Conservation (phyloP, 345 rosid species). For the Isatis tinctoria region DNA sequence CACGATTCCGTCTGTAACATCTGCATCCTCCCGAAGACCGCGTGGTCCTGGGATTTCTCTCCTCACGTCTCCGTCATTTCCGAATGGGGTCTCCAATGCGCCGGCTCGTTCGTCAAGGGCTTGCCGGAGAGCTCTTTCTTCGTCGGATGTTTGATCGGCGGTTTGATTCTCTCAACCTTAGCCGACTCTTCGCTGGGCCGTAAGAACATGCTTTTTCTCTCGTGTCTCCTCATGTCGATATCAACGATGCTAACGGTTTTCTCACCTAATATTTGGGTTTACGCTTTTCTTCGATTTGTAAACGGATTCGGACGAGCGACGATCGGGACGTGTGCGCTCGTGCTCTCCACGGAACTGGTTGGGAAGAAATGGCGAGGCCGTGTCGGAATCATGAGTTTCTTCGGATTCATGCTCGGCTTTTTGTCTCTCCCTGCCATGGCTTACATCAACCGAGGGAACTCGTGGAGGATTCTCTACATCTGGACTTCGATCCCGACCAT, state of each 20-base stretch:
- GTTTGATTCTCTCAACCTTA: conserved; percentile 41
- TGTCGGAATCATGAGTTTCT: conserved; percentile 41
- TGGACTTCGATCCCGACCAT: conserved; percentile 52
- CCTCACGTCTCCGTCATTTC: conserved; percentile 40
- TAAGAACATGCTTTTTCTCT: conserved; percentile 46
- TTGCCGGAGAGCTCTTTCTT: conserved; percentile 62
- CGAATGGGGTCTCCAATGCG: conserved; percentile 52
- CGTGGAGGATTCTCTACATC: conserved; percentile 43
- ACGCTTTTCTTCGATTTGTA: conserved; percentile 38
- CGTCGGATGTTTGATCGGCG: conserved; percentile 56
- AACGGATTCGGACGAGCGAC: conserved; percentile 50
- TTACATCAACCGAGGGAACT: conserved; percentile 34
- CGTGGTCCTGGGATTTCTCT: conserved; percentile 52
- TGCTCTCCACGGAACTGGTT: conserved; percentile 44
- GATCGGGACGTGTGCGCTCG: conserved; percentile 46
- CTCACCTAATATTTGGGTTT: conserved; percentile 44
- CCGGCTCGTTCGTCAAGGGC: conserved; percentile 42
- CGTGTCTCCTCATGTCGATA: conserved; percentile 43
- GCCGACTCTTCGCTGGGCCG: conserved; percentile 64
- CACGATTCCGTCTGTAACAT: conserved; percentile 26
- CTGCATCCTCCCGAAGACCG: conserved; percentile 38
- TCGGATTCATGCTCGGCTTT: conserved; percentile 43
- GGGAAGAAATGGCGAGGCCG: conserved; percentile 49
- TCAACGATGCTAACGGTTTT: conserved; percentile 37
- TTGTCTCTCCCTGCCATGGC: conserved; percentile 47